Conservation (phyloP, 2,329 filamentous ascomycete genomes). For the Aspergillus carbonarius region DNA sequence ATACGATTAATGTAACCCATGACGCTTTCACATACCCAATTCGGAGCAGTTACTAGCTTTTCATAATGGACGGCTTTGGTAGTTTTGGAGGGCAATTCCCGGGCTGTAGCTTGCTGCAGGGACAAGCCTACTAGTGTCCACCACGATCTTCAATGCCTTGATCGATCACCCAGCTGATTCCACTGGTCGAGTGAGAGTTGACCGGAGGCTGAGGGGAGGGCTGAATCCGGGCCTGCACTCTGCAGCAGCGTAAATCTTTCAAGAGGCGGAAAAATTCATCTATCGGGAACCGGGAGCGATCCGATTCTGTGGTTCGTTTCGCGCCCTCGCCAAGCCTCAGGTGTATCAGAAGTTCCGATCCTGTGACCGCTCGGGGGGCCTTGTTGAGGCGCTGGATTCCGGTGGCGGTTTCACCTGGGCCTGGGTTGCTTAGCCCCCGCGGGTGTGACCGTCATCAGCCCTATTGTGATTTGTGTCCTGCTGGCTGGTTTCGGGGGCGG, state of each 20-base stretch:
- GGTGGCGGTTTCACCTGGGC: background rate
- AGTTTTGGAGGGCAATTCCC: background rate
- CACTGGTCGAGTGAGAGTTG: background rate
- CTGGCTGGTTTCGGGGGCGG: background rate
- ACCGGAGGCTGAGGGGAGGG: background rate
- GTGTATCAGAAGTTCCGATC: background rate
- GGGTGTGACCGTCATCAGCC: background rate
- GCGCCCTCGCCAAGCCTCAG: background rate
- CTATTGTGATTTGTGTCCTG: background rate
- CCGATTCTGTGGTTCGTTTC: background rate
- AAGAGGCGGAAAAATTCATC: background rate
- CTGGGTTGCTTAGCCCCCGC: background rate
- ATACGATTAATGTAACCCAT: slow-evolving; percentile 31
- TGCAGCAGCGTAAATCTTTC: background rate
- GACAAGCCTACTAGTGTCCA: background rate
- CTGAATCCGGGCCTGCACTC: background rate
- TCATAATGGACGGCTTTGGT: background rate
- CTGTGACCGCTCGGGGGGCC: background rate
- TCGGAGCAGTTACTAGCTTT: slow-evolving; percentile 13
- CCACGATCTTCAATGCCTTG: background rate
- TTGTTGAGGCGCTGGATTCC: background rate
- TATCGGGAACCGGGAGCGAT: slow-evolving; percentile 1
- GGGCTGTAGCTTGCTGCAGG: background rate
- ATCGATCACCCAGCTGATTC: background rate
- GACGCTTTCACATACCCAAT: slow-evolving; percentile 19